These are phyloP conservation scores for Boletus vinaceobasis DNA, from an alignment of 768 basidiomycete genomes.

Conservation along the genomic window DNA sequence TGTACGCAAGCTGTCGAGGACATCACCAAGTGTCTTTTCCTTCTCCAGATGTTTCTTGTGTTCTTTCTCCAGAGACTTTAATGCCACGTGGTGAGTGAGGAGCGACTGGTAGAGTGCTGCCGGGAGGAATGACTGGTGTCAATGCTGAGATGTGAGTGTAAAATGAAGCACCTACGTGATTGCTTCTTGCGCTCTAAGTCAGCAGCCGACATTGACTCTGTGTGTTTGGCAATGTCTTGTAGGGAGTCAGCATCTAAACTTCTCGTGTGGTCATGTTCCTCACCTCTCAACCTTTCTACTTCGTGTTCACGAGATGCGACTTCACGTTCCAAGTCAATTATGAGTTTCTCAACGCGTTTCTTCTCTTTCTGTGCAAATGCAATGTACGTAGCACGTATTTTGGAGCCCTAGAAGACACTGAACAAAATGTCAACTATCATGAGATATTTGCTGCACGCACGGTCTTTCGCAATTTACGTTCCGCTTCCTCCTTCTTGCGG, in stretches of 20 bases:
- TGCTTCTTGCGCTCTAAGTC: constrained; percentile 81
- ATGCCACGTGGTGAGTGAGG: constrained; percentile 65
- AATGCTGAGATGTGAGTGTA: neutral
- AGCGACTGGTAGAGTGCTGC: constrained; percentile 79
- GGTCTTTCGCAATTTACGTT: constrained; percentile 74
- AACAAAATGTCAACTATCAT: neutral
- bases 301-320: constrained; percentile 66
- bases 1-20: constrained; percentile 73
- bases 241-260: neutral
- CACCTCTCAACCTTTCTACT: constrained; percentile 70
- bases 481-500: constrained; percentile 65
- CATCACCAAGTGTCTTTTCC: constrained; percentile 75
- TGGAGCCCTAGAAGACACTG: constrained; percentile 61
- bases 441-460: constrained; percentile 39
- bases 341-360: constrained; percentile 67
- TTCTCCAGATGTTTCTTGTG: constrained; percentile 70
- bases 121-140: neutral
- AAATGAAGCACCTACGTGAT: constrained; percentile 60
- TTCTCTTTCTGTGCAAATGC: constrained; percentile 87
- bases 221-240: constrained; percentile 73
- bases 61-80: constrained; percentile 73
- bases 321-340: constrained; percentile 53
- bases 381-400: constrained; percentile 88
- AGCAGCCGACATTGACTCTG: constrained; percentile 75
- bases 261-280: neutral